phyloP scores from a whole-genome alignment of 208 protist species.

The Acanthamoeba triangularis region DNA sequence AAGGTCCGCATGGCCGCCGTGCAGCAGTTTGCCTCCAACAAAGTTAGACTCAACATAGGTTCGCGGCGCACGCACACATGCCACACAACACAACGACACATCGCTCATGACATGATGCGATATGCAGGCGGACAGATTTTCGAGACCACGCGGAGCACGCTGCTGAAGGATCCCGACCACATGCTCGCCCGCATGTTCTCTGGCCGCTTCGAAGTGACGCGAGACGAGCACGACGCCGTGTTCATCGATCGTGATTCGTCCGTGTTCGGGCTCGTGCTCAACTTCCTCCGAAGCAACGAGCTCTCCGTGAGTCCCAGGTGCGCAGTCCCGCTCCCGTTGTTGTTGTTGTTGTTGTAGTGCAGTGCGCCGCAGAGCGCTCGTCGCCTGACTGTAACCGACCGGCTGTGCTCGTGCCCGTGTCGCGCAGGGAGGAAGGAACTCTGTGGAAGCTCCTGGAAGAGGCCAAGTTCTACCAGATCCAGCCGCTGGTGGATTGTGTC shows the following conservation, averaged over 20 bases:
- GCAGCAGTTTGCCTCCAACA: conserved; percentile 24
- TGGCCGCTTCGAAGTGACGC: not conserved
- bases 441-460: conserved; percentile 49
- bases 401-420: too few relatives aligned
- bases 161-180: conserved; percentile 15
- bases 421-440: not conserved
- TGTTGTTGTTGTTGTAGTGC: too few relatives aligned
- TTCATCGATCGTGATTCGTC: not conserved
- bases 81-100: not conserved
- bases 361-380: too few relatives aligned
- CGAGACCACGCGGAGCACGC: not conserved
- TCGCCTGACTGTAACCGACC: too few relatives aligned
- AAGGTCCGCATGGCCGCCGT: conserved; percentile 7
- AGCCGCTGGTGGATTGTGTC: conserved; percentile 6
- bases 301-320: not conserved
- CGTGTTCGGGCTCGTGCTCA: conserved; percentile 23
- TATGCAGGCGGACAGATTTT: not conserved
- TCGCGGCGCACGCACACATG: not conserved
- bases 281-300: conserved; percentile 9
- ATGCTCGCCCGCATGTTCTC: conserved; percentile 29
- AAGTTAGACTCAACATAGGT: conserved; percentile 13
- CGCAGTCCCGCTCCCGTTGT: not conserved
- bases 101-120: not conserved
- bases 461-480: conserved; percentile 51
- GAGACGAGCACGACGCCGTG: conserved; percentile 11